Evolutionary conservation across 345 rosid genomes (phyloP).

Genomic region (Dovyalis caffra): DNA sequence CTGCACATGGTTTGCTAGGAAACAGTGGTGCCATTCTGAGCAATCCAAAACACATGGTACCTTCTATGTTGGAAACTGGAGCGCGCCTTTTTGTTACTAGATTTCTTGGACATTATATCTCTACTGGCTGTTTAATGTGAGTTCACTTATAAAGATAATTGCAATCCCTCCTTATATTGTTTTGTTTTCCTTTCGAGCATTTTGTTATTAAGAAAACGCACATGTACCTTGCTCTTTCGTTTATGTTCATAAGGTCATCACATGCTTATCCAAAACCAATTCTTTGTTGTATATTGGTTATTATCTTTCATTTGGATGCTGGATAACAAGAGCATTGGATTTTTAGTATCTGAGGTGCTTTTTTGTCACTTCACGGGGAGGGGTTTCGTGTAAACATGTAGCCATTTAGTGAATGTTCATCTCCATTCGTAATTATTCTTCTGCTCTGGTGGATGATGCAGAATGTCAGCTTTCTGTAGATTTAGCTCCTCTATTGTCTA

Average conservation of each 20-base stretch:
- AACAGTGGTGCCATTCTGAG: constrained; percentile 38
- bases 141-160: constrained; percentile 26
- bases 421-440: too few species aligned
- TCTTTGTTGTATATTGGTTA: too few species aligned
- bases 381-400: too few species aligned
- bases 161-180: neutral
- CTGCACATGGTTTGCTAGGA: constrained; percentile 68
- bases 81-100: constrained; percentile 73
- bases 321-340: too few species aligned
- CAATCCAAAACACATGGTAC: constrained; percentile 81
- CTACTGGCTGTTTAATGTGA: constrained; percentile 70
- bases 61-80: constrained; percentile 64
- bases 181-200: neutral
- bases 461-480: neutral
- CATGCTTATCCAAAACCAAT: too few species aligned
- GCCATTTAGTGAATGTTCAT: too few species aligned
- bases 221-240: neutral
- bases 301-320: too few species aligned
- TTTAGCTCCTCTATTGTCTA: neutral
- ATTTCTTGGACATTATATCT: constrained; percentile 65
- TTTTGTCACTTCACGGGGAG: too few species aligned
- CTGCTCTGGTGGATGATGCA: neutral
- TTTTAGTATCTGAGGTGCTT: too few species aligned
- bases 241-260: too few species aligned
- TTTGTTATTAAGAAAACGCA: neutral